A percentile compares a stretch with the other conserved stretches of the same genome.
Evolutionary conservation across 208 protist genomes (phyloP).

Genomic region (Leishmania aethiopica): DNA sequence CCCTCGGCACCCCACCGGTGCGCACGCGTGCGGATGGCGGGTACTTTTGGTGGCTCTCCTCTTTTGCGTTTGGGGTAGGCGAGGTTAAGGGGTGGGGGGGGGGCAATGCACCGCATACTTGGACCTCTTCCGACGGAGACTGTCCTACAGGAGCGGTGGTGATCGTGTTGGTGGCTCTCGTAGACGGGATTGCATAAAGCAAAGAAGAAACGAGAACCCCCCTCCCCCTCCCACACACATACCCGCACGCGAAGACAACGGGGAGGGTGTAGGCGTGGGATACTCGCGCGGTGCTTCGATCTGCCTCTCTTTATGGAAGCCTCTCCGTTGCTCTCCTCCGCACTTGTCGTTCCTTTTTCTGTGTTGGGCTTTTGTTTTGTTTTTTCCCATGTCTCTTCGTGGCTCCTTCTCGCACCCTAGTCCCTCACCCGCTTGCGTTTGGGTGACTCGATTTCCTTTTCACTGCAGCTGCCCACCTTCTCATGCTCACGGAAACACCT

Average conservation of each 20-base stretch:
- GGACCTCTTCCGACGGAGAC: background rate
- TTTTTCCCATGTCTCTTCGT: background rate
- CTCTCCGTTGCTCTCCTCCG: background rate
- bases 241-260: too few relatives aligned
- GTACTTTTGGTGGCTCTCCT: background rate
- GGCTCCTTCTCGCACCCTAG: background rate
- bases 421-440: background rate
- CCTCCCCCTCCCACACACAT: too few relatives aligned
- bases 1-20: background rate
- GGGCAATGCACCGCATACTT: background rate
- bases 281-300: too few relatives aligned
- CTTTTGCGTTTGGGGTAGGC: background rate
- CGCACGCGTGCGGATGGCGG: background rate
- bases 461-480: background rate
- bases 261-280: too few relatives aligned
- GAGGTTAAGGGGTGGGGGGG: background rate
- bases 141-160: too few relatives aligned
- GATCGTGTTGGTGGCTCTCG: background rate
- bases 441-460: background rate
- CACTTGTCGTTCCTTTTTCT: background rate
- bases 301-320: too few relatives aligned
- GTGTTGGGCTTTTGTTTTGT: background rate
- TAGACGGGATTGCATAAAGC: background rate
- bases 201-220: background rate
- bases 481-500: background rate